Evolutionary conservation across 805 yeast genomes (phyloP), one percentile per base, ranked within the genome.

Genomic region (Kurtzmaniella cleridarum): DNA sequence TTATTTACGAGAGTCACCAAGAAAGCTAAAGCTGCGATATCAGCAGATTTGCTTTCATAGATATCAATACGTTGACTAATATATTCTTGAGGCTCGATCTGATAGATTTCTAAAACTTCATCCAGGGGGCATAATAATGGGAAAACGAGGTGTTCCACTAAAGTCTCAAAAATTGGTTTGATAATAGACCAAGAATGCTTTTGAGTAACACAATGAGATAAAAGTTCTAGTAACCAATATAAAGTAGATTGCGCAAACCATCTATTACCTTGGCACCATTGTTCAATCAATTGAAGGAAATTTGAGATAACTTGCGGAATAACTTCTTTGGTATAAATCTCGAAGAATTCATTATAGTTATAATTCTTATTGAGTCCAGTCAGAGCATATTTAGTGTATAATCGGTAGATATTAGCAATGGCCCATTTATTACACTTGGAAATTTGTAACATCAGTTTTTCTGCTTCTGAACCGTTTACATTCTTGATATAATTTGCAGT

Each of bases 41-140:
- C 95, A 5, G 95, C 85, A 1, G 88, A 72, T 43, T 61, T 68
- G 30, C 65, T 52, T 30, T 71, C 79, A 48, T 82, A 58, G 27
- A 55, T 49, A 46, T 66, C 70, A 50, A 88, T 71, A 39, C 75
- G 75, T 38, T 80, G 69, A 57, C 87, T 85, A 40, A 91, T 79
- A 57, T 87, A 93, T 55, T 89, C 96, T 40, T 78, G 83, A 3
- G 96, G 96, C 50, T 90, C 96, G 44, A 75, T 79, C 45, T 88
- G 95, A 62, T 85, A 90, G 3, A 76, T 60, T 47, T 85, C 95
- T 40, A 87, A 64, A 14, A 79, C 77, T 5, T 74, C 79, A 39
- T 79, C 81, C 6, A 75, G 70, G 1, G 93, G 84, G 47, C 89
- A 77, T 41, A 91, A 60, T 41, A 84, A 63, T 2, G 95, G 95